Conservation (phyloP, 129 eudicot genomes). For the Helichrysum umbraculigerum region DNA sequence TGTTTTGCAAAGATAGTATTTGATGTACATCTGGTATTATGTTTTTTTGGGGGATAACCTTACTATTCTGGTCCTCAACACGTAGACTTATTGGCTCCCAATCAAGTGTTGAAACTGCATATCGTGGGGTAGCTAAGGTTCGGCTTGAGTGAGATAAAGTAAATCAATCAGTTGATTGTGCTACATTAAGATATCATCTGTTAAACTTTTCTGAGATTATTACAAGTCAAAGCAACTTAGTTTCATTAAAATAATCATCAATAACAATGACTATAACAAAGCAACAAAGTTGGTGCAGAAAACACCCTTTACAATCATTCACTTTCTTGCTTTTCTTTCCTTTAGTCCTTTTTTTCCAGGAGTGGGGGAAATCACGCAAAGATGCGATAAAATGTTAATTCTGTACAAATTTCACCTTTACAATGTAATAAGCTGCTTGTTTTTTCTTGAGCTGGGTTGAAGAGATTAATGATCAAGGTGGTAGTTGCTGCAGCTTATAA, state of each 20-base stretch:
- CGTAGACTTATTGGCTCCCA: too few species aligned
- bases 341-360: background rate
- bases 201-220: background rate
- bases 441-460: background rate
- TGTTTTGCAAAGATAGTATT: too few species aligned
- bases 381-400: conserved; percentile 18
- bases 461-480: background rate
- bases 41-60: too few species aligned
- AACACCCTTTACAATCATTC: conserved; percentile 34
- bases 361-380: background rate
- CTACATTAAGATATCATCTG: background rate
- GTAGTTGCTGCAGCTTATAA: background rate
- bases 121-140: too few species aligned
- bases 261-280: background rate
- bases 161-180: background rate
- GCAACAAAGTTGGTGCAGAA: conserved; percentile 25
- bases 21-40: too few species aligned
- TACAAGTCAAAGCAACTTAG: background rate
- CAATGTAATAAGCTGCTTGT: background rate
- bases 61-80: too few species aligned
- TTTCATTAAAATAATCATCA: conserved; percentile 3
- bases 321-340: conserved; percentile 15
- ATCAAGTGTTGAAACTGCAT: too few species aligned
- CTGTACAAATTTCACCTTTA: conserved; percentile 31
- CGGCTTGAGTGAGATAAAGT: too few species aligned